These are phyloP conservation scores for Aspergillus sp. DNA, from an alignment of 2,329 filamentous ascomycete species.

Conservation along the genomic window DNA sequence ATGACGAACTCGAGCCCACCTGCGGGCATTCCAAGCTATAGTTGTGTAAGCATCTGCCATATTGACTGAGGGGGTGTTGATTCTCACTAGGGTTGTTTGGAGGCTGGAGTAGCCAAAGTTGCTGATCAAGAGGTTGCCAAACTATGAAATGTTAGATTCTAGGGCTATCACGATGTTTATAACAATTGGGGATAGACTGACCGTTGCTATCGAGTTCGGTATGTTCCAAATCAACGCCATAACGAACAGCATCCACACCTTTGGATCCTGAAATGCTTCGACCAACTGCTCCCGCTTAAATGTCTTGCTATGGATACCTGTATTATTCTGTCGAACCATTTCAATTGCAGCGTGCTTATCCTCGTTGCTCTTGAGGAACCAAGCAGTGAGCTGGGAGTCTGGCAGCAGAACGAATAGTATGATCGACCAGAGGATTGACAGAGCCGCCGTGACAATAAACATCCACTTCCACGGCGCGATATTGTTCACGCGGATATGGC, in stretches of 20 bases:
- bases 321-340: neutral
- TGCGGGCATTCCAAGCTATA: neutral
- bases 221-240: neutral
- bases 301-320: conserved; percentile 7
- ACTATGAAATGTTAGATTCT: neutral
- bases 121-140: neutral
- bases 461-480: neutral
- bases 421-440: neutral
- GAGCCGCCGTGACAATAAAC: neutral
- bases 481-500: neutral
- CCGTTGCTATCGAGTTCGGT: neutral
- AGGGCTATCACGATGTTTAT: too few species aligned
- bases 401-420: neutral
- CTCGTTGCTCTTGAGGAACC: neutral
- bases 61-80: neutral
- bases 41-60: neutral
- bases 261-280: conserved; percentile 7
- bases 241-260: conserved; percentile 1
- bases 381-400: neutral
- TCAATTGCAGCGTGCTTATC: neutral
- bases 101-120: neutral
- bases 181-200: neutral
- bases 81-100: neutral
- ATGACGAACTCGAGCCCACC: neutral
- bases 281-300: conserved; percentile 8